phyloP scores from a whole-genome alignment of 176 grass and related monocot genomes.

The Cocos nucifera region DNA sequence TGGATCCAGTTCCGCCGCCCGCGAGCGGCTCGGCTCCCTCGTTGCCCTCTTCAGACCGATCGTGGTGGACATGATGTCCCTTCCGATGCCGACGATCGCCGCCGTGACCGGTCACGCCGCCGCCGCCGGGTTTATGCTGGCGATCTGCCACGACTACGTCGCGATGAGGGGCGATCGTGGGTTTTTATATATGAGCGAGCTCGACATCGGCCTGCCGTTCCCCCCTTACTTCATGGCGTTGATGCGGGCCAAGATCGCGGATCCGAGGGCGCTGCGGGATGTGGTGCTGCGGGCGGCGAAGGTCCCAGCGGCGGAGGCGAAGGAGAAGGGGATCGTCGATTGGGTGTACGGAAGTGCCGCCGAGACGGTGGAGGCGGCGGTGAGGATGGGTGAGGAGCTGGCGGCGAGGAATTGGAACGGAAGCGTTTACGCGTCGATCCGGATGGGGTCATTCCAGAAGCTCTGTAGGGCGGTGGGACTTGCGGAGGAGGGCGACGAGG shows the following conservation, averaged over 20 bases:
- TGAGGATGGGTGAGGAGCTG: conserved; percentile 68
- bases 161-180: conserved; percentile 78
- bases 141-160: conserved; percentile 76
- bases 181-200: conserved; percentile 91
- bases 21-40: conserved; percentile 26
- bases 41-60: conserved; percentile 33
- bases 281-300: conserved; percentile 39
- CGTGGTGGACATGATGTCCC: conserved; percentile 51
- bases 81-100: conserved; percentile 85
- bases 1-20: not conserved
- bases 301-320: conserved; percentile 45
- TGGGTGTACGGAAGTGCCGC: conserved; percentile 31
- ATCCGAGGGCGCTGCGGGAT: conserved; percentile 45
- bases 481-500: conserved; percentile 46
- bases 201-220: conserved; percentile 74
- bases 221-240: conserved; percentile 47
- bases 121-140: conserved; percentile 50
- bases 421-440: conserved; percentile 50
- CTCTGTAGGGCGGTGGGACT: conserved; percentile 41
- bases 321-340: conserved; percentile 56
- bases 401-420: conserved; percentile 73
- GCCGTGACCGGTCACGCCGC: conserved; percentile 75
- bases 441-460: conserved; percentile 45
- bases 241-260: conserved; percentile 58
- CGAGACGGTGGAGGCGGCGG: conserved; percentile 49